Base-by-base conservation (phyloP, 805 yeast genomes). In the Metschnikowia cerradonensis region DNA sequence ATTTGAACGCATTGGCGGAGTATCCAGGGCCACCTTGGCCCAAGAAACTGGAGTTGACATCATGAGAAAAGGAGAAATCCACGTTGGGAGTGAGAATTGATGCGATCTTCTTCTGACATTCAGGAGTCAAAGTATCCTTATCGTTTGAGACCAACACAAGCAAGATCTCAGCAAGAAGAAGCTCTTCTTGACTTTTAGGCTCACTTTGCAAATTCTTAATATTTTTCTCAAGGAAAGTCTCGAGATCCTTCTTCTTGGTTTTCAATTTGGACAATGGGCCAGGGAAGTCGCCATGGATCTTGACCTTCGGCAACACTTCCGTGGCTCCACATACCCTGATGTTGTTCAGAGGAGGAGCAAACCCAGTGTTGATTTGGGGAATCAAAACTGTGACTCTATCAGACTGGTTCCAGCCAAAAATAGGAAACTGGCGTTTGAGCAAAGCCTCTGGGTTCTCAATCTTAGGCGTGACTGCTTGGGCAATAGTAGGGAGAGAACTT, bases 381-480 rank as follows among this genome's bases (percentile, higher is more conserved):
- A 67, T 56, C 46, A 72, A 59, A 19, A 52, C 49, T 1, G 60
- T 67, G 3, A 64, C 64, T n/a, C 61, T 64, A 30, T 62, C 64
- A 1, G 73, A 64, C 30, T 56, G 52, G 46, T 71, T 65, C 86
- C 94, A 90, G 51, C 78, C 74, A 63, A 88, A 86, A 33, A 90
- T 62, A 0, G 96, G 96, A 67, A 86, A 86, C 62, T 88, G 96
- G 49, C 86, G 74, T 43, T 70, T 67, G 22, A 75, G 66, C 47
- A 85, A 65, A 22, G 82, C 78, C 47, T 78, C 79, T 6, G 88
- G 86, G 53, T 82, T 78, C 31, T 70, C 67, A 6, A 73, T 55
- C 40, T 60, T 66, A 47, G 45, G 45, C 15, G 44, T 22, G 23
- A 33, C 41, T 7, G 43, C 37, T 11, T 47, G 54, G 15, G 23